Conservation (phyloP, 805 yeast genomes). For the Candida quercuum region DNA sequence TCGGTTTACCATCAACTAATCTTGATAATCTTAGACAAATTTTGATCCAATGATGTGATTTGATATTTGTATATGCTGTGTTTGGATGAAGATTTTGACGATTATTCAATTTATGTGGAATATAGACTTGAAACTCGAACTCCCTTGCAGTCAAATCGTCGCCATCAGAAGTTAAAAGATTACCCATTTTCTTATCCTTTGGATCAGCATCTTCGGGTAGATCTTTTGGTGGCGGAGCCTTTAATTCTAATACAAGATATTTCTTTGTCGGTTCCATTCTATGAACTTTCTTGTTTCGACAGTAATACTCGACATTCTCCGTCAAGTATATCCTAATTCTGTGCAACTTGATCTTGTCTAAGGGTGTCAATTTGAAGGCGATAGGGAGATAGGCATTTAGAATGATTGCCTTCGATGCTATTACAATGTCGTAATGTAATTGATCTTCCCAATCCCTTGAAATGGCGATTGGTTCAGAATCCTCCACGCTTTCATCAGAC, state of each 20-base stretch:
- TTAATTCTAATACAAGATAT: constrained; percentile 74
- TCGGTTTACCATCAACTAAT: constrained; percentile 62
- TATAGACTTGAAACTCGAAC: constrained; percentile 78
- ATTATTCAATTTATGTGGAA: constrained; percentile 64
- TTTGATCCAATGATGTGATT: constrained; percentile 94
- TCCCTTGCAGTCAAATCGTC: constrained; percentile 68
- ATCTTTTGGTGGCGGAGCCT: constrained; percentile 44
- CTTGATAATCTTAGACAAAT: constrained; percentile 76
- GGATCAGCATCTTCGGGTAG: constrained; percentile 27
- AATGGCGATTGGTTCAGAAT: constrained; percentile 89
- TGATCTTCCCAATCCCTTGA: constrained; percentile 92
- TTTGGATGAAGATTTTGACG: constrained; percentile 73
- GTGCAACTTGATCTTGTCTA: constrained; percentile 82
- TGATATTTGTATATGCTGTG: constrained; percentile 72
- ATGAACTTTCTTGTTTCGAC: constrained; percentile 82
- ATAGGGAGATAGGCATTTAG: constrained; percentile 81
- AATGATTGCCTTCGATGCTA: constrained; percentile 85
- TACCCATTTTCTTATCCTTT: constrained; percentile 37
- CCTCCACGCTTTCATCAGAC: constrained; percentile 73
- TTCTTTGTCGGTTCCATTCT: constrained; percentile 87
- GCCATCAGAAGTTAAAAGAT: constrained; percentile 29
- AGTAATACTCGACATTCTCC: constrained; percentile 87
- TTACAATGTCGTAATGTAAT: constrained; percentile 80
- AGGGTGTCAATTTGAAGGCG: constrained; percentile 76
- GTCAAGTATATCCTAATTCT: constrained; percentile 81